Evolutionary conservation across 2,329 filamentous ascomycete species (phyloP).

Genomic region (Apiospora saccharicola): DNA sequence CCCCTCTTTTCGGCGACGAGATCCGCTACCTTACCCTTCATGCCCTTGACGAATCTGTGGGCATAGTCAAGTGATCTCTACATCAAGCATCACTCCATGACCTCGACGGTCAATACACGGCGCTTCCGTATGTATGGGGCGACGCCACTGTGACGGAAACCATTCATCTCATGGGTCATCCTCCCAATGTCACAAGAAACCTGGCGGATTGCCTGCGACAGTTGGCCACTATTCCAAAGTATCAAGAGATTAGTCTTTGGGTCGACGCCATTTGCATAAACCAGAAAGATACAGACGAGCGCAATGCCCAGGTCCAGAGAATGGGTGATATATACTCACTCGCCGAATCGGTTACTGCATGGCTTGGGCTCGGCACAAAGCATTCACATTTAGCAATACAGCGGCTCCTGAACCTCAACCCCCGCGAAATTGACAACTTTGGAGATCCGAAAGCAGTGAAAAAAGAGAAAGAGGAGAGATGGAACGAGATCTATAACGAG

Average conservation of each 20-base stretch:
- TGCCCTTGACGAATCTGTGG: background rate
- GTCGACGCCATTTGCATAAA: slow-evolving; percentile 23
- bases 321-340: slow-evolving; percentile 26
- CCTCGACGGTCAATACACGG: background rate
- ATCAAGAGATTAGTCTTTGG: slow-evolving; percentile 4
- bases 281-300: slow-evolving; percentile 20
- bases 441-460: background rate
- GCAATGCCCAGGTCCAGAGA: slow-evolving; percentile 20
- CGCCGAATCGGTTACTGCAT: slow-evolving; percentile 19
- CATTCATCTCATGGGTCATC: slow-evolving; percentile 8
- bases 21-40: background rate
- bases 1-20: background rate
- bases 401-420: background rate
- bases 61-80: background rate
- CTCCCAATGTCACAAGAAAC: slow-evolving; percentile 16
- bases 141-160: background rate
- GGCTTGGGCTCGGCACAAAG: background rate
- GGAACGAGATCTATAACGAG: too few species aligned
- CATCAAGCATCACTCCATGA: background rate
- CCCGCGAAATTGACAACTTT: background rate
- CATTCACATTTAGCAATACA: background rate
- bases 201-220: slow-evolving; percentile 1
- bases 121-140: slow-evolving; percentile 26
- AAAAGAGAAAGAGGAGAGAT: too few species aligned
- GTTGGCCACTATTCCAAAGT: background rate